Percentiles rank a stretch among this genome's conserved stretches.
Evolutionary conservation across 2,329 filamentous ascomycete genomes (phyloP).

Genomic region (Diaporthe caulivora): DNA sequence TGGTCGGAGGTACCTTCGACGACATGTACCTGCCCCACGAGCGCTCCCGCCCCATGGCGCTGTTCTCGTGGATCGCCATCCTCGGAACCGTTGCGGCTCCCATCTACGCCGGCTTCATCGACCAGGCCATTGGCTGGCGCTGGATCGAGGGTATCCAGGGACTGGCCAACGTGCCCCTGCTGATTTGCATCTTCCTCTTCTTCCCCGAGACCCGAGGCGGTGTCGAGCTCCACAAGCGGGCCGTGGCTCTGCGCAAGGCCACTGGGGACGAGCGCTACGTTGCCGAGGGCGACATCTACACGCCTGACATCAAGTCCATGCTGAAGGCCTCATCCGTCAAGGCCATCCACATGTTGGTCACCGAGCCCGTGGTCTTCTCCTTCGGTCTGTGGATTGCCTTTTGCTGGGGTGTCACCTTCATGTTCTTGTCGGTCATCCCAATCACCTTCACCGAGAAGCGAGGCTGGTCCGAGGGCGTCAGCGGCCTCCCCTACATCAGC

Average conservation of each 20-base stretch:
- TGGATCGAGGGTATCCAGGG: slow-evolving; percentile 67
- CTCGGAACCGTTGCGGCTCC: slow-evolving; percentile 65
- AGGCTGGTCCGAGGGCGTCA: slow-evolving; percentile 63
- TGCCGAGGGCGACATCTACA: slow-evolving; percentile 63
- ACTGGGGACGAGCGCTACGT: slow-evolving; percentile 64
- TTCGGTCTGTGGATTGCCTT: slow-evolving; percentile 39
- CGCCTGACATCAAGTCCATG: slow-evolving; percentile 59
- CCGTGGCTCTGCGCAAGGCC: slow-evolving; percentile 57
- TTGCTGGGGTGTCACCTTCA: slow-evolving; percentile 64
- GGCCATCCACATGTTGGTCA: slow-evolving; percentile 38
- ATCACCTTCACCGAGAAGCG: slow-evolving; percentile 65
- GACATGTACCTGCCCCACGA: slow-evolving; percentile 61
- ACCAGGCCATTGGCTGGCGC: slow-evolving; percentile 64
- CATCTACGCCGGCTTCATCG: slow-evolving; percentile 67
- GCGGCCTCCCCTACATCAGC: slow-evolving; percentile 64
- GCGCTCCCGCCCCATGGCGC: slow-evolving; percentile 60
- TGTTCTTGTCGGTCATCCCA: slow-evolving; percentile 64
- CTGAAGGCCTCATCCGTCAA: slow-evolving; percentile 62
- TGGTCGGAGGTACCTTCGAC: slow-evolving; percentile 62
- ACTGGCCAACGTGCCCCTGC: slow-evolving; percentile 61
- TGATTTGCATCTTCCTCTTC: slow-evolving; percentile 43
- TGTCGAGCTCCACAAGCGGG: slow-evolving; percentile 57
- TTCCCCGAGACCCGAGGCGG: slow-evolving; percentile 46
- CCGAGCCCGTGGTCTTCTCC: slow-evolving; percentile 39
- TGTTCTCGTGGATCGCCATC: slow-evolving; percentile 62